phyloP scores from a whole-genome alignment of 345 rosid species.

The Eucalyptus sp. region DNA sequence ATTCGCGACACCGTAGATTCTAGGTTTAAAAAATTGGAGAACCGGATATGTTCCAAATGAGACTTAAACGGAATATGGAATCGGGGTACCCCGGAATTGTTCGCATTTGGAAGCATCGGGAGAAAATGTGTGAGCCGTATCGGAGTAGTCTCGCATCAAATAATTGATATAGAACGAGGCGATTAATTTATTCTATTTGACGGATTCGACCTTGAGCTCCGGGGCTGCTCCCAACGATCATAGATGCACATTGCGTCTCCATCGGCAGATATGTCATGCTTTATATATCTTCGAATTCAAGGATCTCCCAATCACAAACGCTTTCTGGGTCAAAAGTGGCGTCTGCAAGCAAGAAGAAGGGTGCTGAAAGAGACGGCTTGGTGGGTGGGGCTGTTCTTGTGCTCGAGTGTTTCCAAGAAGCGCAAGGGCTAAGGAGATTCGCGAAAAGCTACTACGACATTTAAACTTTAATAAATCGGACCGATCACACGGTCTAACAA shows the following conservation, averaged over 20 bases:
- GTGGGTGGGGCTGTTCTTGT: not conserved
- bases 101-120: too few species aligned
- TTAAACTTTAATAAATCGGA: not conserved
- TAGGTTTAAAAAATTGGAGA: too few species aligned
- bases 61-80: too few species aligned
- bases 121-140: not conserved
- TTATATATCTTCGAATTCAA: not conserved
- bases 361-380: not conserved
- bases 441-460: not conserved
- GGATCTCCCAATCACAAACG: not conserved
- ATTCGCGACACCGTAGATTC: fast-evolving
- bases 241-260: not conserved
- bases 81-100: fast-evolving
- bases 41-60: too few species aligned
- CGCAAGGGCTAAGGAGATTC: too few species aligned
- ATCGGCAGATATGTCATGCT: not conserved
- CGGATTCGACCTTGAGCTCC: not conserved
- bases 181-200: not conserved
- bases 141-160: not conserved
- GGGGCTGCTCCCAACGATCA: not conserved
- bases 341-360: not conserved
- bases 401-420: not conserved
- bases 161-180: too few species aligned
- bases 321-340: not conserved
- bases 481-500: not conserved